Evolutionary conservation across 495 filamentous ascomycete species (phyloP).

Genomic region (Hypoxylon crocopeplum): DNA sequence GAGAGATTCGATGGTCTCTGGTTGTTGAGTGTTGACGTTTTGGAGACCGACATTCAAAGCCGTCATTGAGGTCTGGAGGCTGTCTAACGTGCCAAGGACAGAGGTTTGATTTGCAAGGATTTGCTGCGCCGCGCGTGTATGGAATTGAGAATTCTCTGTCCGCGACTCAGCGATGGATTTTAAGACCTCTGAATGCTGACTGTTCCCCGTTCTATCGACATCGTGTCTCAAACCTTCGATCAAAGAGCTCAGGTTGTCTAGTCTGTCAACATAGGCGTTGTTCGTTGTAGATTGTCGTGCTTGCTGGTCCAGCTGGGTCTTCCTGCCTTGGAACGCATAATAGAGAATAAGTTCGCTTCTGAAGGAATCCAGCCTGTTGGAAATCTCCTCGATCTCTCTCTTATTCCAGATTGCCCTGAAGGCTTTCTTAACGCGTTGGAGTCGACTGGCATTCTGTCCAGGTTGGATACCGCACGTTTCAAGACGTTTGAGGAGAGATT

Average conservation of each 20-base stretch:
- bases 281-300: neutral
- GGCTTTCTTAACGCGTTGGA: neutral
- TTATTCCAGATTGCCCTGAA: constrained; percentile 10
- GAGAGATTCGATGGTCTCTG: constrained; percentile 6
- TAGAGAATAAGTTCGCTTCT: neutral
- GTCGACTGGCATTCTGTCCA: neutral
- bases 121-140: neutral
- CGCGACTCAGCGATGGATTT: neutral
- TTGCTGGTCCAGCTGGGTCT: neutral
- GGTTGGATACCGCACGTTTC: neutral
- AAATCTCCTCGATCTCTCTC: constrained; percentile 6
- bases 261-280: neutral
- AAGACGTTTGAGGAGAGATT: neutral
- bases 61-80: constrained; percentile 1
- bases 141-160: neutral
- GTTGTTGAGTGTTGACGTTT: constrained; percentile 1
- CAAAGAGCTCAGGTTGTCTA: neutral
- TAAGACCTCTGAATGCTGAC: neutral
- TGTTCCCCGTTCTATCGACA: neutral
- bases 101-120: neutral
- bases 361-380: neutral
- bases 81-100: neutral
- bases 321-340: neutral
- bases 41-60: neutral
- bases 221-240: neutral